phyloP scores from a whole-genome alignment of 164 flowering plant genomes.

The Buxus sempervirens region DNA sequence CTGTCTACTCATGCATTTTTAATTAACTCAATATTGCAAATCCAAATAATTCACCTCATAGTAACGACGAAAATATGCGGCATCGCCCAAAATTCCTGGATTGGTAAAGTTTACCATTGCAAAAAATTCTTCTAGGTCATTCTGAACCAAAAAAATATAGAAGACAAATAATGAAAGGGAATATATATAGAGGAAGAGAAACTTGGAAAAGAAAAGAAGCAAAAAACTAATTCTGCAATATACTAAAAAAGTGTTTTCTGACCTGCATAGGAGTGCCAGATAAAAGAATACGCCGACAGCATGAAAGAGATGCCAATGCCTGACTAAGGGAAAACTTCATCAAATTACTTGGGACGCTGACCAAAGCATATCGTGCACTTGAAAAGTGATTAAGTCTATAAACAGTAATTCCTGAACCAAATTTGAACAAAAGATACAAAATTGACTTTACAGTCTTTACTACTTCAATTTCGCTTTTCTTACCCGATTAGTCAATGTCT shows the following conservation, averaged over 20 bases:
- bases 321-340: slow-evolving; percentile 25
- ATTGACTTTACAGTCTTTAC: too few species aligned
- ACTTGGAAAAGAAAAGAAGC: not conserved
- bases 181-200: not conserved
- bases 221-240: slow-evolving; percentile 3
- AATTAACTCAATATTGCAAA: not conserved
- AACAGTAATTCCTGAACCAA: too few species aligned
- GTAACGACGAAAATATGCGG: slow-evolving; percentile 80
- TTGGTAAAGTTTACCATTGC: slow-evolving; percentile 98
- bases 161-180: not conserved
- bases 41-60: slow-evolving; percentile 60
- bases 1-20: not conserved
- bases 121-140: slow-evolving; percentile 97
- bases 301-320: slow-evolving; percentile 91
- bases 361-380: not conserved
- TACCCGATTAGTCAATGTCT: slow-evolving; percentile 93
- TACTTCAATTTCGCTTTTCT: not conserved
- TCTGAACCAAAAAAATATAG: slow-evolving; percentile 41
- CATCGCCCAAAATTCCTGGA: slow-evolving; percentile 93
- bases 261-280: slow-evolving; percentile 99
- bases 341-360: not conserved
- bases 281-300: slow-evolving; percentile 79
- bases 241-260: slow-evolving; percentile 7
- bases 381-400: not conserved
- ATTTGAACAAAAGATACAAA: not conserved